Evolutionary conservation across 2,329 filamentous ascomycete species (phyloP), one percentile per base, ranked within the genome.

Genomic region (Didymellaceae sp.): DNA sequence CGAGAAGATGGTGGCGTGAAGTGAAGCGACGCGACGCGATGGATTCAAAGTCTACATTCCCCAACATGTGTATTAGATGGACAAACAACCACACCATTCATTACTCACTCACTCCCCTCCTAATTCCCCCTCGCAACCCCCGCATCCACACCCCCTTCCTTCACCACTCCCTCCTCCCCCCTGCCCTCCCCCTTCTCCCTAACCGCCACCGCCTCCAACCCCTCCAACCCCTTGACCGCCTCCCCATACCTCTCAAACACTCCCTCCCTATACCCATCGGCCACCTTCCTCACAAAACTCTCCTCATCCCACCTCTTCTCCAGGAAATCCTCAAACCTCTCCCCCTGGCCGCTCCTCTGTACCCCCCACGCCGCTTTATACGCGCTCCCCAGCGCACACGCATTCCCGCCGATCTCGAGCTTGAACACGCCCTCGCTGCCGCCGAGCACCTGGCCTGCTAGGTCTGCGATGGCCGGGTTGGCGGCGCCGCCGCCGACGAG

Each of bases 291-390:
- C 10, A 96, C 87, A 58, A 92, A 91, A 1, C 86, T 86, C 59
- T 88, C 86, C 75, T 96, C 93, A 54, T 84, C 85, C 94, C 94
- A 99, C 56, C 94, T 80, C 67, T 79, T 78, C 6, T 88, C 90
- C 55, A 99, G 87, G 57, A 96, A 79, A 54, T 93, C 87, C 70
- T 97, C 94, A 75, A 97, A 97, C 4, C 82, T 90, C 81, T 96
- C 86, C 2, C 76, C 72, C 0, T 62, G n/a, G n/a, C n/a, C 71
- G 18, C 74, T 73, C 38, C 89, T 78, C 78, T 94, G 91, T 46
- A 91, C 79, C 1, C 89, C 91, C 94, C 94, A 99, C 0, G 96
- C 86, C 11, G 94, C 93, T 77, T 97, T 97, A 76, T 97, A 97
- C 20, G 93, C 93, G 6, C 91, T 91, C 11, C 94, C 94, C 11